phyloP scores from a whole-genome alignment of 2,329 filamentous ascomycete genomes.

The Byssoonygena ceratinophila region DNA sequence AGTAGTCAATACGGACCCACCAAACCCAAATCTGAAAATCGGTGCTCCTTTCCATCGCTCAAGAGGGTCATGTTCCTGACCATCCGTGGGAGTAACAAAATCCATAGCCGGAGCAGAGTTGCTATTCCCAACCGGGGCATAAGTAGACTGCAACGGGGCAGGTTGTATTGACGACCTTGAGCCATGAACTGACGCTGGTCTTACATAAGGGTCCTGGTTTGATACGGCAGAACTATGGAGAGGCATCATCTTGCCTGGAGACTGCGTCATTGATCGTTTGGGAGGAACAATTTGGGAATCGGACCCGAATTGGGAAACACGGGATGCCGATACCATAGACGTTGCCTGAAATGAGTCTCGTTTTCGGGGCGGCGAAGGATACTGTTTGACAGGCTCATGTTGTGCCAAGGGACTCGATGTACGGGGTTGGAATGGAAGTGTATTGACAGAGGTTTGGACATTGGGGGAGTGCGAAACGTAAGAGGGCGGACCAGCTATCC shows the following conservation, averaged over 20 bases:
- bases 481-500: constrained; percentile 25
- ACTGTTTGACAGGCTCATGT: constrained; percentile 23
- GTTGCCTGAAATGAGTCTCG: neutral
- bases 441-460: constrained; percentile 17
- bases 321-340: neutral
- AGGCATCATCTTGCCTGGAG: constrained; percentile 46
- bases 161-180: constrained; percentile 26
- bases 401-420: constrained; percentile 56
- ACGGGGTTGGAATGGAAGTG: constrained; percentile 49
- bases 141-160: constrained; percentile 23
- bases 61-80: constrained; percentile 58
- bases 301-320: neutral
- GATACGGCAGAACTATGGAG: constrained; percentile 36
- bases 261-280: constrained; percentile 48
- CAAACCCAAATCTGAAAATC: constrained; percentile 77
- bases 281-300: constrained; percentile 32
- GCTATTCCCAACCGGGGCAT: constrained; percentile 22
- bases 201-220: constrained; percentile 38
- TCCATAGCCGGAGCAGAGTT: constrained; percentile 43
- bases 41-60: constrained; percentile 86
- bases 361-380: neutral
- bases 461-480: constrained; percentile 33
- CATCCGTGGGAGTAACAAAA: constrained; percentile 48
- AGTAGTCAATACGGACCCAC: constrained; percentile 67
- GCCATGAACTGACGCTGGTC: constrained; percentile 47